Base-by-base conservation (phyloP, 805 yeast species). In the Candida arabinofermentans region DNA sequence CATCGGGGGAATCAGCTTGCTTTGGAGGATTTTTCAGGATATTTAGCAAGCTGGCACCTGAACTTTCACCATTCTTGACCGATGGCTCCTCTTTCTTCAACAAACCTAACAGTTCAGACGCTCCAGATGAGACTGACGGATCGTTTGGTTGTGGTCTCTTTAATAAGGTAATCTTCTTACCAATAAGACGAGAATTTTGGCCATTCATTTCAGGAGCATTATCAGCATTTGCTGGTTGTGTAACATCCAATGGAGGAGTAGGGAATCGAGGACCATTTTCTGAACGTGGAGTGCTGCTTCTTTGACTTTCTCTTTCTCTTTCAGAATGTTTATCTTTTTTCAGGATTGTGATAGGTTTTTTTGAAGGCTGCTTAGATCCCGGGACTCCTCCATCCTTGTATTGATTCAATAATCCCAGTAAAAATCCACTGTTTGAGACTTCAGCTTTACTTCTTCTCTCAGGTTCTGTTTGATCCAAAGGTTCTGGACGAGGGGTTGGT, bases 321-420 rank as follows among this genome's bases (percentile, higher is more conserved):
- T 33, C 35, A 8, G 18, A 13, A 8, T 44, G 31, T 16, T 29
- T 44, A 24, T 50, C 48, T 43, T 53, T 49, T 32, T 50, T 47
- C 16, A 53, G 31, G 8, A 52, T 40, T 32, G 36, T 46, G 13
- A 43, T 42, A 17, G 39, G 31, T 34, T 24, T 19, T 16, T 22
- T 35, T 9, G 32, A 24, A 7, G 37, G 35, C 17, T 32, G 34
- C n/a, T n/a, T n/a, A n/a, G n/a, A n/a, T n/a, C n/a, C n/a, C n/a
- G n/a, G n/a, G n/a, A 40, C 36, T 7, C 34, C 23, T 29, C 33
- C 41, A 12, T 35, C 39, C 17, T 37, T 41, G 39, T 49, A 47
- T 22, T 39, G 43, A 27, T 46, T 49, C 33, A 56, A 54, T 9
- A 54, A 36, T 3, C 50, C 50, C 24, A 36, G 39, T 30, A 56